Conservation (phyloP, 225 moss, liverwort and hornwort species). For the Takakia lepidozioides region DNA sequence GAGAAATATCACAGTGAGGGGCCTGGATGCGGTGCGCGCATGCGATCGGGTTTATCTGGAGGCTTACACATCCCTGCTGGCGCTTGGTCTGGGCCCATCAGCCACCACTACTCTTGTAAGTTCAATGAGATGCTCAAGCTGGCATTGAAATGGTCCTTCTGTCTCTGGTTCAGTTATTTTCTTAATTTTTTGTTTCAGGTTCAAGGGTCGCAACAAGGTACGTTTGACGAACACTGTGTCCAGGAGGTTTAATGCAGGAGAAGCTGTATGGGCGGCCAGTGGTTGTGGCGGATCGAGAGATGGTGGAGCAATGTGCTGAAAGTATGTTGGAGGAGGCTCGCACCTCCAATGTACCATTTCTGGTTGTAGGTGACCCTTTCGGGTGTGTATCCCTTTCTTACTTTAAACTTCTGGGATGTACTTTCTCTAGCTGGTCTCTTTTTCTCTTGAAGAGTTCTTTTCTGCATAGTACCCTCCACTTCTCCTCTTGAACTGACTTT, state of each 20-base stretch:
- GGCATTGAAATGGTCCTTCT: too few relatives aligned
- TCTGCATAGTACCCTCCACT: too few relatives aligned
- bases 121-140: conserved; percentile 1
- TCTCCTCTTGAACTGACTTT: too few relatives aligned
- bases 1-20: conserved; percentile 87
- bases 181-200: too few relatives aligned
- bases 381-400: conserved; percentile 33
- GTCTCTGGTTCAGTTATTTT: too few relatives aligned
- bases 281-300: conserved; percentile 82
- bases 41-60: conserved; percentile 88
- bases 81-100: conserved; percentile 72
- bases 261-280: conserved; percentile 87
- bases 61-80: conserved; percentile 90
- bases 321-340: conserved; percentile 80
- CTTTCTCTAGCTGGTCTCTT: too few relatives aligned
- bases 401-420: too few relatives aligned
- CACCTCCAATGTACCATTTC: conserved; percentile 70
- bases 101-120: conserved; percentile 72
- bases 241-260: conserved; percentile 37
- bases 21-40: conserved; percentile 68
- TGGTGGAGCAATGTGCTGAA: conserved; percentile 94
- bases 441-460: too few relatives aligned
- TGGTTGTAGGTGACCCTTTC: conserved; percentile 98
- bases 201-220: too few relatives aligned
- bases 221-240: not conserved